phyloP scores from a whole-genome alignment of 23 red algal species.

The Cyanidioschyzon merolae region DNA sequence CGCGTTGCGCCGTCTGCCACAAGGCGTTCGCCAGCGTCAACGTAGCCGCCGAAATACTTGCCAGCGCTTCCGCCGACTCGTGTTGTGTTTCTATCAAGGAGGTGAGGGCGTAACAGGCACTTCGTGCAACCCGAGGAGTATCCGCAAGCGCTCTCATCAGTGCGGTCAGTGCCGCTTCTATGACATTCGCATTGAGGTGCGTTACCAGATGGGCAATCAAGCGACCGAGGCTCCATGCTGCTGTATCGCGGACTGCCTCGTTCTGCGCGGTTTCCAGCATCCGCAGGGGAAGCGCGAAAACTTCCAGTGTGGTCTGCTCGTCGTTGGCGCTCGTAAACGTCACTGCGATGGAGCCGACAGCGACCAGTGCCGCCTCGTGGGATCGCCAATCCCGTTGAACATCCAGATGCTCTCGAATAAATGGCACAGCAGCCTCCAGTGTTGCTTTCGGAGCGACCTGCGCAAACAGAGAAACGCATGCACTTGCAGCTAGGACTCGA shows the following conservation, averaged over 20 bases:
- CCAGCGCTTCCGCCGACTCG: slow-evolving; percentile 36
- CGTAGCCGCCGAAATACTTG: slow-evolving; percentile 21
- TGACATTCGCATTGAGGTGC: background rate
- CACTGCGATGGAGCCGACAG: slow-evolving; percentile 61
- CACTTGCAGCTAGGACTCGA: slow-evolving; percentile 56
- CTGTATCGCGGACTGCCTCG: slow-evolving; percentile 78
- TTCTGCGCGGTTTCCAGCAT: slow-evolving; percentile 39
- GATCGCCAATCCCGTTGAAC: slow-evolving; percentile 63
- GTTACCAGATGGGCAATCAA: slow-evolving; percentile 27
- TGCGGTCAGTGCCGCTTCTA: background rate
- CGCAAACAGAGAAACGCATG: slow-evolving; percentile 68
- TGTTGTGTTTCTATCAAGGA: slow-evolving; percentile 40
- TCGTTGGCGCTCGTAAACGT: background rate
- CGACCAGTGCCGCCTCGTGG: slow-evolving; percentile 78
- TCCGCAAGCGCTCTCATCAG: slow-evolving; percentile 6
- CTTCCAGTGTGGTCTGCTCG: slow-evolving; percentile 40
- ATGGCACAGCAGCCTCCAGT: slow-evolving; percentile 57
- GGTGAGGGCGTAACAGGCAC: slow-evolving; percentile 23
- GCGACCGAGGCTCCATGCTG: slow-evolving; percentile 85
- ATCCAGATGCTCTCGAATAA: slow-evolving; percentile 63
- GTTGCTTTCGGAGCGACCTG: slow-evolving; percentile 59
- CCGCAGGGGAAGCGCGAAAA: slow-evolving; percentile 42
- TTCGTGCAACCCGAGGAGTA: slow-evolving; percentile 22
- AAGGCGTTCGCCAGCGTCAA: background rate
- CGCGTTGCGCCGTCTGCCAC: slow-evolving; percentile 31